These are phyloP conservation scores for Penicillium goetzii DNA, from an alignment of 495 filamentous ascomycete genomes.

Conservation along the genomic window DNA sequence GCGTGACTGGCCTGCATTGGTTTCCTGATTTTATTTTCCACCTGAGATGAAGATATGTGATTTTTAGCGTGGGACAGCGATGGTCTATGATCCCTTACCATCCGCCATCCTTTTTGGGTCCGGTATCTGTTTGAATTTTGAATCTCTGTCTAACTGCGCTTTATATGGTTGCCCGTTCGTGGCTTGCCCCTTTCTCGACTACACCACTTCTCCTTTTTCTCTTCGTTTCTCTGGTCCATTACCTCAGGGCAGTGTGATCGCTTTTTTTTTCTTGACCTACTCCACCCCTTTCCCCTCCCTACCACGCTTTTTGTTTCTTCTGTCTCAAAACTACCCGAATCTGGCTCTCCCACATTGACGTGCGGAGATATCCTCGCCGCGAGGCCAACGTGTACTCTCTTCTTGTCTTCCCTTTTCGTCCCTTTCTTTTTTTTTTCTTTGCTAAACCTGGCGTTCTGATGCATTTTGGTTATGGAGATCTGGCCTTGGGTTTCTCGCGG, in stretches of 20 bases:
- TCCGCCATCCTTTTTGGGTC: conserved; percentile 26
- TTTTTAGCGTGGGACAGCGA: conserved; percentile 43
- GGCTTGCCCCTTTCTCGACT: conserved; percentile 18
- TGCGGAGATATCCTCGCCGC: background rate
- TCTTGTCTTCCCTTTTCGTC: conserved; percentile 33
- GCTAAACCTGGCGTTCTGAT: conserved; percentile 38
- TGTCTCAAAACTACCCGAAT: conserved; percentile 22
- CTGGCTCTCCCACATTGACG: conserved; percentile 15
- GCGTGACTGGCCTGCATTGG: conserved; percentile 18
- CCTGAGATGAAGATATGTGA: conserved; percentile 51
- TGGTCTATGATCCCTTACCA: conserved; percentile 37
- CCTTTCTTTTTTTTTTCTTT: conserved; percentile 29
- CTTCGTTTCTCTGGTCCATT: conserved; percentile 11
- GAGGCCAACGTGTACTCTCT: conserved; percentile 26
- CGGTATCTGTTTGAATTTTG: conserved; percentile 24
- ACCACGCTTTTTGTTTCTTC: conserved; percentile 2
- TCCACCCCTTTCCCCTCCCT: conserved; percentile 12
- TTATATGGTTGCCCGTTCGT: conserved; percentile 13
- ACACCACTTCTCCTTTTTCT: conserved; percentile 9
- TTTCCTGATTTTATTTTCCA: conserved; percentile 26
- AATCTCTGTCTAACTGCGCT: conserved; percentile 18
- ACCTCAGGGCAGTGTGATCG: background rate
- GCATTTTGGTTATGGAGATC: conserved; percentile 43
- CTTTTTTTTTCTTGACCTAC: conserved; percentile 4
- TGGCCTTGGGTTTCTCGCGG: conserved; percentile 34